Conservation (phyloP, 2,329 filamentous ascomycete genomes). For the Talaromyces verruculosus region DNA sequence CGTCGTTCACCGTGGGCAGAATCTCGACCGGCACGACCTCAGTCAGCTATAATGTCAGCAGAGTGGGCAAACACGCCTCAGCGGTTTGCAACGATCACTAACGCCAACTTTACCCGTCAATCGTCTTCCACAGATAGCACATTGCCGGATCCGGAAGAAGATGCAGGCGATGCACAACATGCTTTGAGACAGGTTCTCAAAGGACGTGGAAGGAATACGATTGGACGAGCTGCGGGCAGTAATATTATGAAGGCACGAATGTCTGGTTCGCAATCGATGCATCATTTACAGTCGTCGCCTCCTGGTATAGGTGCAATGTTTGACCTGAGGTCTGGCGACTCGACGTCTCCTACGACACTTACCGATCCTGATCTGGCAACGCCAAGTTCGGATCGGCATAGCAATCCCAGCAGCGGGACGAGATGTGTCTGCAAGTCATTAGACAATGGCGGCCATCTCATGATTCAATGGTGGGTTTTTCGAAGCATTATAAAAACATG, state of each 20-base stretch:
- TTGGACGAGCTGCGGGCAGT: constrained; percentile 32
- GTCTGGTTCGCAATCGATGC: constrained; percentile 34
- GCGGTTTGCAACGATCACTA: constrained; percentile 34
- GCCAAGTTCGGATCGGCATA: constrained; percentile 55
- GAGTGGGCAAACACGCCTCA: constrained; percentile 38
- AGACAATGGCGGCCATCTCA: constrained; percentile 55
- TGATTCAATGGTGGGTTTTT: constrained; percentile 55
- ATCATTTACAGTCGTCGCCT: constrained; percentile 46
- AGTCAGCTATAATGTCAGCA: constrained; percentile 26
- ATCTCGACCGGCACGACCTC: constrained; percentile 32
- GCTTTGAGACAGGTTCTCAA: constrained; percentile 49
- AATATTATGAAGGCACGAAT: constrained; percentile 23
- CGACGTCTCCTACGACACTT: constrained; percentile 52
- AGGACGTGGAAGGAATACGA: constrained; percentile 32
- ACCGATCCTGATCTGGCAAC: constrained; percentile 53
- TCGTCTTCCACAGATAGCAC: constrained; percentile 30
- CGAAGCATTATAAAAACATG: background rate
- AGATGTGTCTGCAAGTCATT: constrained; percentile 59
- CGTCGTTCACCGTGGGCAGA: constrained; percentile 44
- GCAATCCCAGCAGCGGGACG: constrained; percentile 53
- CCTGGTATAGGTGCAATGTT: constrained; percentile 39
- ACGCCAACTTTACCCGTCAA: constrained; percentile 35
- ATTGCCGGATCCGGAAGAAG: constrained; percentile 31
- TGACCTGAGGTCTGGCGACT: constrained; percentile 40
- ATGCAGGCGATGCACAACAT: constrained; percentile 47